Percentiles rank a stretch among this genome's conserved stretches.
These are phyloP conservation scores for Hypoxylon sp. DNA, from an alignment of 2,329 filamentous ascomycete species.

Conservation along the genomic window DNA sequence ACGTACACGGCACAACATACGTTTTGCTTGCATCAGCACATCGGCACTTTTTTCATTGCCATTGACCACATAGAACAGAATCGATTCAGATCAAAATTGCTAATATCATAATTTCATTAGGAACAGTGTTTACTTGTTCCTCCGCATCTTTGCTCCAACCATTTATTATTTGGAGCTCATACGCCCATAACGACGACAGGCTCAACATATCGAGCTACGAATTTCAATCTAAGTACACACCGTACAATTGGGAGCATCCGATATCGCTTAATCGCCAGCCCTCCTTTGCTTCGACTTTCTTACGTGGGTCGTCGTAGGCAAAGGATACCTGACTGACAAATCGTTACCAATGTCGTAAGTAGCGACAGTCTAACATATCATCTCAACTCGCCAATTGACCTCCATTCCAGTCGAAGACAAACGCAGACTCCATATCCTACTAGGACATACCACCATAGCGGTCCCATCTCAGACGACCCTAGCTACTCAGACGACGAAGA, in stretches of 20 bases:
- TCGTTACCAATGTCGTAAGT: conserved; percentile 57
- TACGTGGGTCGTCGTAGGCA: conserved; percentile 56
- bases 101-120: conserved; percentile 16
- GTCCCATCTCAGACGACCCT: conserved; percentile 27
- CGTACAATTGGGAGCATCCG: conserved; percentile 25
- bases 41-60: conserved; percentile 11
- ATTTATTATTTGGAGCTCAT: background rate
- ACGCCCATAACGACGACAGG: conserved; percentile 16
- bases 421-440: conserved; percentile 19
- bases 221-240: conserved; percentile 29
- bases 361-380: conserved; percentile 30
- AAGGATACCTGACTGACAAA: conserved; percentile 50
- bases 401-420: conserved; percentile 32
- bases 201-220: conserved; percentile 20
- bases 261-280: conserved; percentile 24
- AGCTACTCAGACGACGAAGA: conserved; percentile 39
- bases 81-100: conserved; percentile 8
- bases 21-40: background rate
- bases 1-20: conserved; percentile 9
- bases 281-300: conserved; percentile 58
- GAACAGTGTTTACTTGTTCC: conserved; percentile 13
- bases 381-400: conserved; percentile 30
- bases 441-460: conserved; percentile 34
- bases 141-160: conserved; percentile 8
- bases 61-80: background rate